phyloP scores from a whole-genome alignment of 2,329 filamentous ascomycete species.

The Colletotrichum cereale region DNA sequence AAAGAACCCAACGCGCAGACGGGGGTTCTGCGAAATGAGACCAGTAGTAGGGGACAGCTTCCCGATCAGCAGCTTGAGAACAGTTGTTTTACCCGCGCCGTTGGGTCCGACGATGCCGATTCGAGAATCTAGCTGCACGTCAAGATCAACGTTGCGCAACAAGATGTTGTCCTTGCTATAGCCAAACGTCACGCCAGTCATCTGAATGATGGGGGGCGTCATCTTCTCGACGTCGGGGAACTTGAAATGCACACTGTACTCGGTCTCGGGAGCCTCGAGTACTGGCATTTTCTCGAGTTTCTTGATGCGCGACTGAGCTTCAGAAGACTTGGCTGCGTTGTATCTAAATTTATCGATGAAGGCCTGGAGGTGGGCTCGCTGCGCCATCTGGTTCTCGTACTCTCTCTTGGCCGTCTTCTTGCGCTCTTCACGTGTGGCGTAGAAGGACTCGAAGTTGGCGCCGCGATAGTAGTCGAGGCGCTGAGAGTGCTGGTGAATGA shows the following conservation, averaged over 20 bases:
- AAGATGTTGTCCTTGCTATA: slow-evolving; percentile 85
- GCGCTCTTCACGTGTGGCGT: slow-evolving; percentile 95
- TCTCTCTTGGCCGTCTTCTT: slow-evolving; percentile 97
- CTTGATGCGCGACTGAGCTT: slow-evolving; percentile 98
- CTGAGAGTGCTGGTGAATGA: slow-evolving; percentile 98
- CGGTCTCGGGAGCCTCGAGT: slow-evolving; percentile 88
- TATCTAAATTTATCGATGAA: slow-evolving; percentile 99
- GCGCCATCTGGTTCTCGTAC: slow-evolving; percentile 98
- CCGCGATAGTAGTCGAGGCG: slow-evolving; percentile 98
- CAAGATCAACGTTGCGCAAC: slow-evolving; percentile 88
- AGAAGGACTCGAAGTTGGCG: slow-evolving; percentile 97
- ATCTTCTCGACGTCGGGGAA: slow-evolving; percentile 99
- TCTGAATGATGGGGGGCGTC: slow-evolving; percentile 97
- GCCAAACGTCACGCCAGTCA: slow-evolving; percentile 92
- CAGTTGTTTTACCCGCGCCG: slow-evolving; percentile 97
- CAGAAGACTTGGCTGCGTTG: slow-evolving; percentile 98
- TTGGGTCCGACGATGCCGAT: slow-evolving; percentile 99
- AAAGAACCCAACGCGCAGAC: slow-evolving; percentile 94
- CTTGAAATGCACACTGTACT: slow-evolving; percentile 96
- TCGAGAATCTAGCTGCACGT: slow-evolving; percentile 96
- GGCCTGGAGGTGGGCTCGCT: slow-evolving; percentile 91
- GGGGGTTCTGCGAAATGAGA: slow-evolving; percentile 87
- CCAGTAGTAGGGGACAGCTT: slow-evolving; percentile 82
- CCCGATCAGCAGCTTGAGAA: slow-evolving; percentile 96
- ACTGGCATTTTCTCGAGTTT: slow-evolving; percentile 98